These are phyloP conservation scores for Ophiocordyceps camponoti-rufipedis DNA, from an alignment of 2,329 filamentous ascomycete genomes.

Conservation along the genomic window DNA sequence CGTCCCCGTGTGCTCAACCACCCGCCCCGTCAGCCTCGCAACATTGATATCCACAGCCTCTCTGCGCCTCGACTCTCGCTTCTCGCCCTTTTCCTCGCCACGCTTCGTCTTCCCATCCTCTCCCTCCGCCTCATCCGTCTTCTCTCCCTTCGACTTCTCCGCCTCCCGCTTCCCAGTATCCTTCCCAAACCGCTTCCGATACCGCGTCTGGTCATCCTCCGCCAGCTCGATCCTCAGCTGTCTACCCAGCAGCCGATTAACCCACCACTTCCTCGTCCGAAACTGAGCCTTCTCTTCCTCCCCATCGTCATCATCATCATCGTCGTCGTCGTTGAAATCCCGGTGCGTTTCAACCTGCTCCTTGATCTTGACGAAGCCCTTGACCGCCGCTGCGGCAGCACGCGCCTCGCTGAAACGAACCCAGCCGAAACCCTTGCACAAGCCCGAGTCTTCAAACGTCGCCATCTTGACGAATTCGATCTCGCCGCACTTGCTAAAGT, in stretches of 20 bases:
- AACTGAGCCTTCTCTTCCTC: constrained; percentile 26
- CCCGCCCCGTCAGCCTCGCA: constrained; percentile 56
- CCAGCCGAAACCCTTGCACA: constrained; percentile 97
- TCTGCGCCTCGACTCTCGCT: constrained; percentile 9
- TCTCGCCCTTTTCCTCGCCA: too few species aligned
- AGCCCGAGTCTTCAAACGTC: constrained; percentile 90
- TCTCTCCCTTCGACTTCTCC: background rate
- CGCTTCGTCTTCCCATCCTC: background rate
- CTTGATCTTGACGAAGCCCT: constrained; percentile 59
- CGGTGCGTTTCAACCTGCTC: constrained; percentile 45
- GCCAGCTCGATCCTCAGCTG: constrained; percentile 80
- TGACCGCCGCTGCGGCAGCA: constrained; percentile 50
- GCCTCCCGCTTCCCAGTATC: constrained; percentile 24
- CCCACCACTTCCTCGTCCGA: constrained; percentile 58
- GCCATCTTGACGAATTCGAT: constrained; percentile 75
- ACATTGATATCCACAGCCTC: constrained; percentile 26
- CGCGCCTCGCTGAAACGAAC: constrained; percentile 72
- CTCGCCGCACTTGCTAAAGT: constrained; percentile 73
- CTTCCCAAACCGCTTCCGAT: constrained; percentile 87
- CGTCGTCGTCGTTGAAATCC: constrained; percentile 33
- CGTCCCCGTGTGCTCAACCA: constrained; percentile 61
- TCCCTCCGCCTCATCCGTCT: background rate
- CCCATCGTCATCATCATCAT: constrained; percentile 24
- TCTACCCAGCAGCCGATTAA: constrained; percentile 67
- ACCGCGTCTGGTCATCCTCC: constrained; percentile 73